Evolutionary conservation across 2,329 filamentous ascomycete species (phyloP).

Genomic region (Neonectria ditissima): DNA sequence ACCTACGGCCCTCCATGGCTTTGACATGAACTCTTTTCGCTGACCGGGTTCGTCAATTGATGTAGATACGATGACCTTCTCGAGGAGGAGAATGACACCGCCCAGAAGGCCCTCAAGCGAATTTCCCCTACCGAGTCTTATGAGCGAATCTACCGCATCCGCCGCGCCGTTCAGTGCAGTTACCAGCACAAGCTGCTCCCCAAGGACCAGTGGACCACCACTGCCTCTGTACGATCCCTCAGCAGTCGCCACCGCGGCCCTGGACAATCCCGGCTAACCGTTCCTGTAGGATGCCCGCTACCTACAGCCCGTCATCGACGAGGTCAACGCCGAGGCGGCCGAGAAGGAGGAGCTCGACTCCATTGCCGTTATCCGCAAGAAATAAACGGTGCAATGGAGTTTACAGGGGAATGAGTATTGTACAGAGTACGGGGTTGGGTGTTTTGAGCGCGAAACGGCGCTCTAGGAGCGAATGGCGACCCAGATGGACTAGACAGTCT

Average conservation of each 20-base stretch:
- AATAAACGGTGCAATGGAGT: slow-evolving; percentile 49
- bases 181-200: slow-evolving; percentile 73
- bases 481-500: slow-evolving; percentile 47
- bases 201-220: slow-evolving; percentile 70
- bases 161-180: slow-evolving; percentile 87
- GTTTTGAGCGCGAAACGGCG: slow-evolving; percentile 40
- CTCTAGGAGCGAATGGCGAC: slow-evolving; percentile 37
- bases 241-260: slow-evolving; percentile 32
- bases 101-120: slow-evolving; percentile 90
- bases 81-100: slow-evolving; percentile 88
- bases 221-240: slow-evolving; percentile 60
- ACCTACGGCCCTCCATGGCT: neutral
- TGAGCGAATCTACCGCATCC: slow-evolving; percentile 97
- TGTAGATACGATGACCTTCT: slow-evolving; percentile 92
- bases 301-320: slow-evolving; percentile 64
- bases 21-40: slow-evolving; percentile 26
- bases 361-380: slow-evolving; percentile 62
- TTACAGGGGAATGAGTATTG: slow-evolving; percentile 24
- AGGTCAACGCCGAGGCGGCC: slow-evolving; percentile 62
- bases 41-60: slow-evolving; percentile 39
- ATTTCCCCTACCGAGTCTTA: slow-evolving; percentile 91
- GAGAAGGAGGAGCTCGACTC: slow-evolving; percentile 67
- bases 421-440: slow-evolving; percentile 32
- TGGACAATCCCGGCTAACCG: slow-evolving; percentile 32
- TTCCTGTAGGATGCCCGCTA: slow-evolving; percentile 63